Evolutionary conservation across 2,329 filamentous ascomycete species (phyloP), one percentile per base, ranked within the genome.

Genomic region (Epichloe baconii): DNA sequence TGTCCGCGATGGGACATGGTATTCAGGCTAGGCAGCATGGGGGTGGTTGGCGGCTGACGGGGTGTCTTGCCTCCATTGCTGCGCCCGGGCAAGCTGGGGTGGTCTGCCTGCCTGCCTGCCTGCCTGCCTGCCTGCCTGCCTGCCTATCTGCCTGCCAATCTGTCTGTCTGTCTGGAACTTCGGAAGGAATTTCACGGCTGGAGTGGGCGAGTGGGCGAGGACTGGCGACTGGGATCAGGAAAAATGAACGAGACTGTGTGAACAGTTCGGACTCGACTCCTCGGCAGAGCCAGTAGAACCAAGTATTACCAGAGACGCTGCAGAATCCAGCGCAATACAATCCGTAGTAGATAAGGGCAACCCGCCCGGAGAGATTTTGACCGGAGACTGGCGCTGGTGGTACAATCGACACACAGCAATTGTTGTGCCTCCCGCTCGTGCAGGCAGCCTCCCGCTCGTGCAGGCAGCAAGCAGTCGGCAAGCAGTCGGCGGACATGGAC

Each of bases 61-160:
- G 49, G 41, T 47, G 44, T 51, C 43, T 44, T 34, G 45, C 45
- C 45, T 44, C 45, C 38, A 45, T 44, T 48, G 48, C 50, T 48
- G 44, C 38, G 49, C 40, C 40, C 26, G 31, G 40, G 15, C 21
- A 43, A 26, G 46, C 31, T 31, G 3, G 26, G 26, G 26, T 31
- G 8, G 10, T 4, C 31, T 31, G 31, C 31, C 31, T 31, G 31
- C 31, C 31, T 31, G 26, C 3, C 26, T 31, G 26, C 3, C 26
- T 31, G 8, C 0, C 8, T 31, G 26, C 0, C 26, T 31, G 7
- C 0, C 1, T 31, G 26, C 1, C 3, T 31, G 31, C 3, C 10
- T 17, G 17, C 17, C 17, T 17, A 17, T 17, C 26, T 10, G 26
- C 3, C 26, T 26, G 23, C 19, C 19, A 19, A 19, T 3, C 23